phyloP scores from a whole-genome alignment of 495 filamentous ascomycete species.

The Podospora conica region DNA sequence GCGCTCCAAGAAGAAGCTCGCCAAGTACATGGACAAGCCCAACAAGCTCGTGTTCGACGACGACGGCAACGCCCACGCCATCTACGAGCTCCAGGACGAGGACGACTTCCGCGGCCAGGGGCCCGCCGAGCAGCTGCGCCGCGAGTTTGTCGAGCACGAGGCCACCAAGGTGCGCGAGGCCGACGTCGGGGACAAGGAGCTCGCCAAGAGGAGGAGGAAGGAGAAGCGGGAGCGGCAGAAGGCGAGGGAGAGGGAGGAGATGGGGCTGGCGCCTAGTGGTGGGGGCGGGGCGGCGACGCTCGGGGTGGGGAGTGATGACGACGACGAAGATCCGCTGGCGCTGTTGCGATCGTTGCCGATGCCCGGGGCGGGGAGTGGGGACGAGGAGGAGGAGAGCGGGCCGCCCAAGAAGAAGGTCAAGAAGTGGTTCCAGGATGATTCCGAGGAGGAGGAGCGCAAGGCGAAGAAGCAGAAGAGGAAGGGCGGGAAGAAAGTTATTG shows the following conservation, averaged over 20 bases:
- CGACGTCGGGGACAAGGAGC: slow-evolving; percentile 75
- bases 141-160: slow-evolving; percentile 70
- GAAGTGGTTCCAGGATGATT: slow-evolving; percentile 46
- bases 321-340: slow-evolving; percentile 43
- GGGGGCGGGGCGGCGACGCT: slow-evolving; percentile 17
- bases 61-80: slow-evolving; percentile 71
- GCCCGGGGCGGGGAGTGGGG: slow-evolving; percentile 28
- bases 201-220: slow-evolving; percentile 69
- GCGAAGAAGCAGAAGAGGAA: slow-evolving; percentile 41
- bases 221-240: slow-evolving; percentile 86
- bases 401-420: slow-evolving; percentile 40
- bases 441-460: slow-evolving; percentile 39
- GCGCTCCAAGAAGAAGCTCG: slow-evolving; percentile 87
- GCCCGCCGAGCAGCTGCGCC: slow-evolving; percentile 64
- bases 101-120: slow-evolving; percentile 68
- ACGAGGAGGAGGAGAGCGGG: slow-evolving; percentile 28
- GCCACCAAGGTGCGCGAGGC: slow-evolving; percentile 62
- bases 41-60: slow-evolving; percentile 87
- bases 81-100: slow-evolving; percentile 85
- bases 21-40: slow-evolving; percentile 79
- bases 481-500: slow-evolving; percentile 43
- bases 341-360: slow-evolving; percentile 46
- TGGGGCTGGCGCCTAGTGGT: slow-evolving; percentile 14
- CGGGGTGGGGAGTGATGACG: slow-evolving; percentile 21
- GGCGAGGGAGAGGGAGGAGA: slow-evolving; percentile 58